Base-by-base conservation (phyloP, 495 filamentous ascomycete genomes). In the Penicillium daleae region DNA sequence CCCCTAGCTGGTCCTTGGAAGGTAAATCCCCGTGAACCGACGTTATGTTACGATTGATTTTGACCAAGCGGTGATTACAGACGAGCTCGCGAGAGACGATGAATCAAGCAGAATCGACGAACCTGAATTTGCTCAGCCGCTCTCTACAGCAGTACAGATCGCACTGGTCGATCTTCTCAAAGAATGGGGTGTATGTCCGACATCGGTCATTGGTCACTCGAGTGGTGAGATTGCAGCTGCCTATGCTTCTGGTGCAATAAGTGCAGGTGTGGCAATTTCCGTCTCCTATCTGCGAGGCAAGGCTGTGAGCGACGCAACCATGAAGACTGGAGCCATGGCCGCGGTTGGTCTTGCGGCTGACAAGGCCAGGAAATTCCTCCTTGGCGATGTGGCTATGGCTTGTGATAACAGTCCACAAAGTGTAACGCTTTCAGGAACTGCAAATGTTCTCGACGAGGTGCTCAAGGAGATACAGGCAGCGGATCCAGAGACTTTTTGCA, bases 211-310 rank as follows among this genome's bases (percentile, higher is more conserved):
- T 12, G 87, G 87, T 6, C 87, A 90, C 67, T 89, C 87, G 0
- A 84, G 79, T 2, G 87, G 87, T 24, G 87, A 90, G 67, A 87
- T 90, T 31, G 85, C 78, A 4, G 85, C 86, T 12, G 86, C 86
- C 0, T 89, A 87, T 68, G 81, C 83, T 12, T 78, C 83, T 15
- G 81, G 79, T 1, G 73, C 72, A 31, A 57, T 33, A 4, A 40
- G 13, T 10, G 31, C 52, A 19, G 24, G 48, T 4, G 24, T 51
- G 48, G 48, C 48, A 26, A 51, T 51, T 29, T 1, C 48, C 0
- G 24, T 51, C 22, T 37, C 29, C n/a, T 55, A 37, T 17, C 37
- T 37, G 13, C 17, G 29, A 9, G 32, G 29, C 7, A 55, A 22
- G 10, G 52, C 32, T 6, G 29, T 35, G 0, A 17, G 29, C n/a